Conservation (phyloP, 805 yeast species). For the Priceomyces medius region DNA sequence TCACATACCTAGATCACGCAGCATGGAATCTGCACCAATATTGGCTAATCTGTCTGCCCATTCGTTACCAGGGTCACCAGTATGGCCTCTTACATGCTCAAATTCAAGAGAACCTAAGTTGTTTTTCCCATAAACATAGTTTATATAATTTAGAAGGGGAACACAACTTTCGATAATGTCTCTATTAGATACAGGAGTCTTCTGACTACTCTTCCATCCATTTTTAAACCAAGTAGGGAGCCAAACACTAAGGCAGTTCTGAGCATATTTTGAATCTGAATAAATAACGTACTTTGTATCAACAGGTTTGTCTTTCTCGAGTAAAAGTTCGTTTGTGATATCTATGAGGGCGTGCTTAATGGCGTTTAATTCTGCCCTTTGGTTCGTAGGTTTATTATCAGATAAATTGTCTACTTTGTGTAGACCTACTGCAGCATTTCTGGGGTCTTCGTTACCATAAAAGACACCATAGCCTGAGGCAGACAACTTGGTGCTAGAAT, state of each 20-base stretch:
- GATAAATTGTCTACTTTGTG: constrained; percentile 20
- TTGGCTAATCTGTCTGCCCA: constrained; percentile 75
- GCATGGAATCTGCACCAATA: constrained; percentile 48
- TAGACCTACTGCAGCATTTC: constrained; percentile 58
- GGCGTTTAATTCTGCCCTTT: constrained; percentile 77
- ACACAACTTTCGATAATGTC: constrained; percentile 42
- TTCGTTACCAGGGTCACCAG: constrained; percentile 69
- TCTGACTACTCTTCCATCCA: constrained; percentile 50
- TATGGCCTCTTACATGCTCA: constrained; percentile 71
- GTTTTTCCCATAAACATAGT: constrained; percentile 1
- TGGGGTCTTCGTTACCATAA: constrained; percentile 53
- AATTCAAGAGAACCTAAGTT: constrained; percentile 21
- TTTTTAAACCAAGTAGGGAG: constrained; percentile 52
- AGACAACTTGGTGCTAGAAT: constrained; percentile 42
- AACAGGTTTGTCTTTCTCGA: constrained; percentile 13
- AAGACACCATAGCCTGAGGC: constrained; percentile 75
- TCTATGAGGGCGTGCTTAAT: constrained; percentile 52
- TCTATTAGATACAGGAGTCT: constrained; percentile 47
- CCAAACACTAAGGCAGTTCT: constrained; percentile 59
- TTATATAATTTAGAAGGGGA: constrained; percentile 10
- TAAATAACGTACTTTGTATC: constrained; percentile 40
- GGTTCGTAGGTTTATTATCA: constrained; percentile 58
- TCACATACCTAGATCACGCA: not conserved
- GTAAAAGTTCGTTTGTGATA: constrained; percentile 33
- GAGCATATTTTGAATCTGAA: constrained; percentile 73